These are phyloP conservation scores for Erodium texanum DNA, from an alignment of 441 rosid species.

Conservation along the genomic window DNA sequence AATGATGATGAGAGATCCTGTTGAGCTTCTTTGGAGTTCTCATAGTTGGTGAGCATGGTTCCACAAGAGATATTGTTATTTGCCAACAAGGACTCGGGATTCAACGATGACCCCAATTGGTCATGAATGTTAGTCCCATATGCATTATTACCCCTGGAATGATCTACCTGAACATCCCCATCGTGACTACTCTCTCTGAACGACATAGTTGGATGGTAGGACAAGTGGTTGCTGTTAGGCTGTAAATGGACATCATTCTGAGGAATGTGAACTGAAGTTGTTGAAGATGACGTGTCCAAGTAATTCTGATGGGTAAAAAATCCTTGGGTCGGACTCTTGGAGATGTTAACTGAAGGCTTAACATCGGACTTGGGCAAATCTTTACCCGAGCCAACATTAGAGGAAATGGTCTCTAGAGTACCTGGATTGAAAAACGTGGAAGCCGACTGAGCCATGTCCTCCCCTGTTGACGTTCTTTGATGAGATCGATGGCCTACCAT, in stretches of 20 bases:
- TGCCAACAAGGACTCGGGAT: slow-evolving; percentile 31
- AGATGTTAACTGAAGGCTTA: slow-evolving; percentile 42
- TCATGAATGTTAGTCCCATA: slow-evolving; percentile 29
- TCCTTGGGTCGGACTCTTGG: slow-evolving; percentile 45
- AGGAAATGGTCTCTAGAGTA: slow-evolving; percentile 31
- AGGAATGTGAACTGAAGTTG: slow-evolving; percentile 55
- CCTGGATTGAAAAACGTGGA: slow-evolving; percentile 25
- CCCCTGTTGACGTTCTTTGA: slow-evolving; percentile 28
- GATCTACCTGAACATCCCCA: slow-evolving; percentile 41
- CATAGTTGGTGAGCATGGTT: slow-evolving; percentile 33
- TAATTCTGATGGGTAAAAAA: slow-evolving; percentile 41
- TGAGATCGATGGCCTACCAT: slow-evolving; percentile 25
- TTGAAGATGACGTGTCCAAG: slow-evolving; percentile 54
- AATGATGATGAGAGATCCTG: slow-evolving; percentile 58
- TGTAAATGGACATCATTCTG: slow-evolving; percentile 47
- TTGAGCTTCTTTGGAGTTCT: slow-evolving; percentile 43
- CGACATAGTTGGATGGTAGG: slow-evolving; percentile 34
- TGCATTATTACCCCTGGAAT: slow-evolving; percentile 28
- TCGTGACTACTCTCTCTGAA: slow-evolving; percentile 43
- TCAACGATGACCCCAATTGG: slow-evolving; percentile 30
- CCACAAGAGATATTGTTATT: slow-evolving; percentile 41
- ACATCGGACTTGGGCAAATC: slow-evolving; percentile 46
- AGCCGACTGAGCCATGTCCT: slow-evolving; percentile 45
- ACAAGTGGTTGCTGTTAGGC: slow-evolving; percentile 34
- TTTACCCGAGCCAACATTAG: slow-evolving; percentile 25